phyloP scores from a whole-genome alignment of 2,329 filamentous ascomycete species.

The Fusarium ramigenum region DNA sequence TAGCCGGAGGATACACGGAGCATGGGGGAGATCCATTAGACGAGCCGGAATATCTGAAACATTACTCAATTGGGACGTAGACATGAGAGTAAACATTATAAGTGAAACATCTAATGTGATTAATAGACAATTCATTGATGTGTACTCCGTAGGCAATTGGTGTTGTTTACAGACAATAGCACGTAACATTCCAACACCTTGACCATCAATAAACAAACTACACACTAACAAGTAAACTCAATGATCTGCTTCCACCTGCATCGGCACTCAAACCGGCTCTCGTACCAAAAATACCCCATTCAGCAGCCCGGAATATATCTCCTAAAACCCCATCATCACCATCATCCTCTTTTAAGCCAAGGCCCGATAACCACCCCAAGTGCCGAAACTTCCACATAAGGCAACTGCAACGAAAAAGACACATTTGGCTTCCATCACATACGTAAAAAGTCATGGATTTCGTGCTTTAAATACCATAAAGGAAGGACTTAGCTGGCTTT shows the following conservation, averaged over 20 bases:
- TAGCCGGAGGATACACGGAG: conserved; percentile 11
- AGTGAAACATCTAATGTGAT: neutral
- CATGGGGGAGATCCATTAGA: neutral
- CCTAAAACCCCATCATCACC: neutral
- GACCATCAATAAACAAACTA: neutral
- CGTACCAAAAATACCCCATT: neutral
- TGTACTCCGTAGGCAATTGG: too few species aligned
- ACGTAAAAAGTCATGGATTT: neutral
- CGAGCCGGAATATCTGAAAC: neutral
- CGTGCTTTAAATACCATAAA: neutral
- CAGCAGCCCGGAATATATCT: neutral
- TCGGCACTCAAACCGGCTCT: neutral
- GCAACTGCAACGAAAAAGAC: conserved; percentile 17
- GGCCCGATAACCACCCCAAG: neutral
- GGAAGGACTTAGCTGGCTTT: neutral
- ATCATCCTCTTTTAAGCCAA: conserved; percentile 7
- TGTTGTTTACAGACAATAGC: neutral
- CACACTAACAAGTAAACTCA: neutral
- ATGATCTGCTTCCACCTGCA: conserved; percentile 14
- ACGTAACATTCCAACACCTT: neutral
- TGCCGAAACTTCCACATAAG: conserved; percentile 19
- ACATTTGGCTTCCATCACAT: neutral
- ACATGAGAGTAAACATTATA: neutral
- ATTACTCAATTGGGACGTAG: neutral
- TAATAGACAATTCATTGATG: neutral